Percentiles rank a stretch among this genome's conserved stretches.
phyloP scores from a whole-genome alignment of 2,329 filamentous ascomycete species.

The Claviceps pusilla region DNA sequence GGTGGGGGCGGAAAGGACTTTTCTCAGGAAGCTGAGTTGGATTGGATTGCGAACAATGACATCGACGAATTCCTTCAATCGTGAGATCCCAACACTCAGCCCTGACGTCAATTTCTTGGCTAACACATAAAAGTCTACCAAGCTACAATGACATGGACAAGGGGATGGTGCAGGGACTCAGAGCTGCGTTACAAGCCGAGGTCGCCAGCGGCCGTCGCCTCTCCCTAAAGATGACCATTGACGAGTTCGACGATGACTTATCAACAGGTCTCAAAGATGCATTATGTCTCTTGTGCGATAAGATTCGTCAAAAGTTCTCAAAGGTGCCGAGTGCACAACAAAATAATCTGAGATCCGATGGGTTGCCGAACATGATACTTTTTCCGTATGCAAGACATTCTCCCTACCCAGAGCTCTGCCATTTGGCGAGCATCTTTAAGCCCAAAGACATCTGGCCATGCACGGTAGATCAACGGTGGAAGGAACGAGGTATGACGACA shows the following conservation, averaged over 20 bases:
- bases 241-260: constrained; percentile 7
- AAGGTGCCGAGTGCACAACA: neutral
- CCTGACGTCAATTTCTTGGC: neutral
- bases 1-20: constrained; percentile 70
- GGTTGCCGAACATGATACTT: constrained; percentile 28
- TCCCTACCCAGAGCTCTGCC: constrained; percentile 64
- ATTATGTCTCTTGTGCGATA: neutral
- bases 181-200: constrained; percentile 6
- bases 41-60: constrained; percentile 37
- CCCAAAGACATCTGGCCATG: constrained; percentile 73
- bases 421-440: constrained; percentile 50
- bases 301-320: neutral
- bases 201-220: constrained; percentile 12
- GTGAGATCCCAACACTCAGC: constrained; percentile 11
- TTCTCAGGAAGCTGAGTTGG: constrained; percentile 50
- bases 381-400: constrained; percentile 89
- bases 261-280: constrained; percentile 6
- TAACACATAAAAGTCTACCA: constrained; percentile 9
- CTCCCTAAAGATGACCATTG: constrained; percentile 12
- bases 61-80: constrained; percentile 32
- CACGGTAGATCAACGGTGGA: constrained; percentile 57
- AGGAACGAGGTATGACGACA: constrained; percentile 25
- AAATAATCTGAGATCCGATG: neutral
- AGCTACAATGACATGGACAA: constrained; percentile 5
- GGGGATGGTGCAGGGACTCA: constrained; percentile 5